phyloP scores from a whole-genome alignment of 2,329 filamentous ascomycete species.

The Penicillium palitans region DNA sequence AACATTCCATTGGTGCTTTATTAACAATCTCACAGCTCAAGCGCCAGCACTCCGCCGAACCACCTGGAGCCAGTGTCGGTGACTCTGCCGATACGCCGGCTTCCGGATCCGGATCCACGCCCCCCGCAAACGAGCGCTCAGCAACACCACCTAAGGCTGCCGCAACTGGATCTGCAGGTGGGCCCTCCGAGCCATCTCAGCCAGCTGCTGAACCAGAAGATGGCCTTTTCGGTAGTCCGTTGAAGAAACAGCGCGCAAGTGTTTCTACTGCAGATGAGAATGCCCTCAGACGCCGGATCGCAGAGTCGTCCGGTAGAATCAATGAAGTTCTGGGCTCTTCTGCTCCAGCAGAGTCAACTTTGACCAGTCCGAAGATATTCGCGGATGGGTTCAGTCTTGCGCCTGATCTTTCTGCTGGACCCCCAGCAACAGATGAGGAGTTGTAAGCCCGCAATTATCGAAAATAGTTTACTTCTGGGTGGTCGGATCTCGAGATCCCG shows the following conservation, averaged over 20 bases:
- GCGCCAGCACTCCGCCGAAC: conserved; percentile 65
- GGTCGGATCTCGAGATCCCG: not conserved
- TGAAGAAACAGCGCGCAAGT: conserved; percentile 51
- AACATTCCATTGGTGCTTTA: not conserved
- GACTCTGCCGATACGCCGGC: conserved; percentile 40
- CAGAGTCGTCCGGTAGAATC: conserved; percentile 41
- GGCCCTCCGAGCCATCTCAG: conserved; percentile 24
- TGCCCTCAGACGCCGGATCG: conserved; percentile 43
- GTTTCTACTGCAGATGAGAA: conserved; percentile 46
- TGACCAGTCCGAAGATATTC: conserved; percentile 14
- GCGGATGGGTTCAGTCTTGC: conserved; percentile 16
- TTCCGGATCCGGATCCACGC: conserved; percentile 40
- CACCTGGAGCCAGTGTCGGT: conserved; percentile 41
- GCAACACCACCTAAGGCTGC: conserved; percentile 38
- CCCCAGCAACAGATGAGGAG: conserved; percentile 31
- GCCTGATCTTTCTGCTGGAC: conserved; percentile 14
- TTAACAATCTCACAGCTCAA: conserved; percentile 54
- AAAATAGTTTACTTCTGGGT: not conserved
- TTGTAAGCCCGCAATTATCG: conserved; percentile 20
- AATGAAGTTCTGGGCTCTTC: conserved; percentile 36
- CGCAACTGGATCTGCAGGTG: conserved; percentile 14
- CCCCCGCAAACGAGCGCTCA: conserved; percentile 36
- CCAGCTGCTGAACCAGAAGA: conserved; percentile 29
- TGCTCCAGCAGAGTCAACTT: conserved; percentile 15
- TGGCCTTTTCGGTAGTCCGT: conserved; percentile 46